Evolutionary conservation across 2,329 filamentous ascomycete genomes (phyloP).

Genomic region (Alternaria alternata): DNA sequence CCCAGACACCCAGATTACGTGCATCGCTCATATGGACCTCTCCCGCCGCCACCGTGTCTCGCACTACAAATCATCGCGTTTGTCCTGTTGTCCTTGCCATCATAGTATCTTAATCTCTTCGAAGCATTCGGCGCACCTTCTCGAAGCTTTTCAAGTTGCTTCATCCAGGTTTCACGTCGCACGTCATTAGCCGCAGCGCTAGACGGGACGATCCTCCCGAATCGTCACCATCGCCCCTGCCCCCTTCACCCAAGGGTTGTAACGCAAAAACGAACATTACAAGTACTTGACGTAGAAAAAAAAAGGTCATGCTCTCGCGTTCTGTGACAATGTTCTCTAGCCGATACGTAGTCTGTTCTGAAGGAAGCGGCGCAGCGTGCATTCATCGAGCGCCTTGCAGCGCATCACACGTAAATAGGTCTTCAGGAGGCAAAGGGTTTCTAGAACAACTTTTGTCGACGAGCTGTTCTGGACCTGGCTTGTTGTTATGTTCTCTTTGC

Average conservation of each 20-base stretch:
- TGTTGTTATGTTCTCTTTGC: not conserved
- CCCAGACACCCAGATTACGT: slow-evolving; percentile 21
- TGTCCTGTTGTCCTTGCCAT: not conserved
- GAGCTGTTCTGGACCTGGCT: not conserved
- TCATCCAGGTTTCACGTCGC: slow-evolving; percentile 33
- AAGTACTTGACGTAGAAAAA: not conserved
- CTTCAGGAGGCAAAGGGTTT: not conserved
- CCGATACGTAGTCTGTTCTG: not conserved
- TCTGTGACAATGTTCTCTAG: not conserved
- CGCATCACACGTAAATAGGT: not conserved
- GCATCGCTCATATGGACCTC: slow-evolving; percentile 10
- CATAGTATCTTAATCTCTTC: not conserved
- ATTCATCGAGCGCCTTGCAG: not conserved
- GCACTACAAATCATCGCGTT: not conserved
- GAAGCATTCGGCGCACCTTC: slow-evolving; percentile 8
- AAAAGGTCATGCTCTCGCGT: not conserved
- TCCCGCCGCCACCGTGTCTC: not conserved
- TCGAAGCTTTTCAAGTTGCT: slow-evolving; percentile 28
- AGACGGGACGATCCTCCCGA: slow-evolving; percentile 27
- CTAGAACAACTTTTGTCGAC: not conserved
- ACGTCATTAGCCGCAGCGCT: slow-evolving; percentile 34
- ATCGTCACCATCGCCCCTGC: slow-evolving; percentile 19
- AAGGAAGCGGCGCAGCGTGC: slow-evolving; percentile 1
- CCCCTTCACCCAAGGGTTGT: slow-evolving; percentile 1
- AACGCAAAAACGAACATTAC: slow-evolving; percentile 3